These are phyloP conservation scores for Luffa acutangula DNA, from an alignment of 306 rosid genomes.

Conservation along the genomic window DNA sequence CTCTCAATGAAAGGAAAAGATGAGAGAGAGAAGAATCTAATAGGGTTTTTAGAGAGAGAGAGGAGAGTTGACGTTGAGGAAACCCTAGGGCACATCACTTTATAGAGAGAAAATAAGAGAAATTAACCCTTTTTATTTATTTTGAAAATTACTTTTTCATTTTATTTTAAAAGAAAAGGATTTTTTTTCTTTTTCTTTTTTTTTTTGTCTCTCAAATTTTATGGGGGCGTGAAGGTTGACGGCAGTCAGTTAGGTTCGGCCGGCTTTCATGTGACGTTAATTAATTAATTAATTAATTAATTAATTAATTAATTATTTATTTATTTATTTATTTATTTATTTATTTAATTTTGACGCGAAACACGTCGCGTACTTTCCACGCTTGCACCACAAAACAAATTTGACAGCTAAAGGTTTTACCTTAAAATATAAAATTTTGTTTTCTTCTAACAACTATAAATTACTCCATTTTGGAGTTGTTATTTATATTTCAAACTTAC, in stretches of 20 bases:
- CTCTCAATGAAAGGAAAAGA: neutral
- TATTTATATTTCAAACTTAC: too few relatives aligned
- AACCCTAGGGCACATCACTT: slow-evolving; percentile 12
- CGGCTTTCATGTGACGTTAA: neutral
- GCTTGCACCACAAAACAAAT: neutral
- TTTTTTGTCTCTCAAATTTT: neutral
- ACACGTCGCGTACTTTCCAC: neutral
- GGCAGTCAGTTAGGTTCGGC: neutral
- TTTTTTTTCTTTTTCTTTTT: neutral
- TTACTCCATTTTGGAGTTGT: too few relatives aligned
- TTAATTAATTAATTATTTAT: fast-evolving
- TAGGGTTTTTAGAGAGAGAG: neutral
- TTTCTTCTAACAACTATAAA: too few relatives aligned
- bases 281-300: too few relatives aligned
- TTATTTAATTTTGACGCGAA: neutral
- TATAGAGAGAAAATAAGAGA: neutral
- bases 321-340: too few relatives aligned
- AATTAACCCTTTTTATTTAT: neutral
- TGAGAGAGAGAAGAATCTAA: neutral
- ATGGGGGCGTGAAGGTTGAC: neutral
- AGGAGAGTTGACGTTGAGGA: neutral
- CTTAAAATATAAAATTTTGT: neutral
- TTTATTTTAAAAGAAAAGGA: neutral
- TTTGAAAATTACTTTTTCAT: neutral
- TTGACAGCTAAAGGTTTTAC: neutral